Evolutionary conservation across 257 asterid species (phyloP).

Genomic region (Rubia yunnanensis): DNA sequence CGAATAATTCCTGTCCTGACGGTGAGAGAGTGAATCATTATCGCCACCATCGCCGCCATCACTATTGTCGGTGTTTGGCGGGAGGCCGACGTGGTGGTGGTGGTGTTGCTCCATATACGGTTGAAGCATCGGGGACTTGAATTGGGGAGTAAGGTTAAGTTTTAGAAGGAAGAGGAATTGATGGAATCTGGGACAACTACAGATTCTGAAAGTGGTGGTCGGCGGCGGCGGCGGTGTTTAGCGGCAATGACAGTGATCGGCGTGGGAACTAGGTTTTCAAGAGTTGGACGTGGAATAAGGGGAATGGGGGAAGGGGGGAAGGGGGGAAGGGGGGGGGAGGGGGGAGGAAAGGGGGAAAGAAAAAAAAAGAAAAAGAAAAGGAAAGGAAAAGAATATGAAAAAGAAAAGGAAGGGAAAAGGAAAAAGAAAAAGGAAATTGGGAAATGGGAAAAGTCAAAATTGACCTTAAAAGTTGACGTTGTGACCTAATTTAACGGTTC

Average conservation of each 20-base stretch:
- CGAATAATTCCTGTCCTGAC: neutral
- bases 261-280: no score
- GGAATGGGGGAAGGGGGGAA: no score
- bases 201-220: no score
- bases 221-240: no score
- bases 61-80: conserved; percentile 1
- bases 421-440: no score
- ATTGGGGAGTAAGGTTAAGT: conserved; percentile 18
- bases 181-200: conserved; percentile 6
- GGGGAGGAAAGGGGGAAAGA: no score
- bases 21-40: neutral
- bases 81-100: neutral
- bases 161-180: conserved; percentile 1
- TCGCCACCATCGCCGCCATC: neutral
- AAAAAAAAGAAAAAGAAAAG: no score
- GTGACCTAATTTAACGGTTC: no score
- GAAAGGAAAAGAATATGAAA: no score
- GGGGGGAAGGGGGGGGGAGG: neutral
- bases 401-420: no score
- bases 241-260: no score
- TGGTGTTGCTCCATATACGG: conserved; percentile 17
- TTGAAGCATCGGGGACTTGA: conserved; percentile 22
- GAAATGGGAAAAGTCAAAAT: neutral
- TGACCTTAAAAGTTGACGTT: no score
- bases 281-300: neutral